Conservation (phyloP, 352 stramenopile genomes). For the Pythium myriotylum region DNA sequence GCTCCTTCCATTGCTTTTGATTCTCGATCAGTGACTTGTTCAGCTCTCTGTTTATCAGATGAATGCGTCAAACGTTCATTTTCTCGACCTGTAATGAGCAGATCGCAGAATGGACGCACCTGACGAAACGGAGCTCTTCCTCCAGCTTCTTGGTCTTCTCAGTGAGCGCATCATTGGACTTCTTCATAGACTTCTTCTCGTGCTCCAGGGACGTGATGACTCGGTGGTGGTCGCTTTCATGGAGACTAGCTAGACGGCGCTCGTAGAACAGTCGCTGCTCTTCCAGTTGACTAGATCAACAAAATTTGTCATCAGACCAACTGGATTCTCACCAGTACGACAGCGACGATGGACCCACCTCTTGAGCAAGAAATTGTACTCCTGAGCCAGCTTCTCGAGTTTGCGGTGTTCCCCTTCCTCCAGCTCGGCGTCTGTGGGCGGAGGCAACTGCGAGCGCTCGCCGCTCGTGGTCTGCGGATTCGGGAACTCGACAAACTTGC, state of each 20-base stretch:
- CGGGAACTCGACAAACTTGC: constrained; percentile 96
- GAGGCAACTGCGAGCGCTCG: constrained; percentile 70
- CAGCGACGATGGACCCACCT: constrained; percentile 41
- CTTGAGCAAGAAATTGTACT: constrained; percentile 97
- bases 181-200: constrained; percentile 85
- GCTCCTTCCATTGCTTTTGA: constrained; percentile 88
- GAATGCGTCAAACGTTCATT: not conserved
- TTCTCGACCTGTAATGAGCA: too few relatives aligned
- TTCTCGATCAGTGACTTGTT: constrained; percentile 90
- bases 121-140: constrained; percentile 81
- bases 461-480: constrained; percentile 79
- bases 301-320: not conserved
- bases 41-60: constrained; percentile 43
- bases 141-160: constrained; percentile 80
- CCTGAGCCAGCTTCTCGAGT: constrained; percentile 93
- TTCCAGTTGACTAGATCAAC: constrained; percentile 87
- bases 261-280: constrained; percentile 95
- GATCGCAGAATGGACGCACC: constrained; percentile 39
- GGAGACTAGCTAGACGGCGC: constrained; percentile 57
- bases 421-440: constrained; percentile 73
- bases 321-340: too few relatives aligned
- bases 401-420: constrained; percentile 94
- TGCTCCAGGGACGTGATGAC: constrained; percentile 61
- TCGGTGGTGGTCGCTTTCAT: constrained; percentile 61
- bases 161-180: constrained; percentile 60